Percentiles rank a stretch among this genome's conserved stretches.
These are phyloP conservation scores for Syzygium syzygioides DNA, from an alignment of 441 rosid genomes.

Conservation along the genomic window DNA sequence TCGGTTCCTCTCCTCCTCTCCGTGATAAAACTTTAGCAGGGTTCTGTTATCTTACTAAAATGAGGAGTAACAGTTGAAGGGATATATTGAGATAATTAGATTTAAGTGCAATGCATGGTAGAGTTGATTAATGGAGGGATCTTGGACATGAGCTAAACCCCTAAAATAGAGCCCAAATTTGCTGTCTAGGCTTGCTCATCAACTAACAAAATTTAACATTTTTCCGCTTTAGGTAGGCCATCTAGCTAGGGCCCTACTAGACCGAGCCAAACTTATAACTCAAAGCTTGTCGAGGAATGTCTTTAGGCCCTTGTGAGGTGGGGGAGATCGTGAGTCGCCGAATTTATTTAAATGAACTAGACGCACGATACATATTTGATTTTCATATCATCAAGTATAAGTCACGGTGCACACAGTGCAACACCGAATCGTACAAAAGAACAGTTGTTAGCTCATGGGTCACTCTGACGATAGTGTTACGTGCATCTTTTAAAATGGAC, in stretches of 20 bases:
- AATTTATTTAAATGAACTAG: neutral
- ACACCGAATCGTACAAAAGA: too few species aligned
- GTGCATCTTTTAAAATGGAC: too few species aligned
- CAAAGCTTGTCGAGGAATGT: neutral
- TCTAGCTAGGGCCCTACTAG: neutral
- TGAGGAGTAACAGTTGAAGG: neutral
- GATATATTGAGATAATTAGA: neutral
- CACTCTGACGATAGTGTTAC: too few species aligned
- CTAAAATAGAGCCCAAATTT: neutral
- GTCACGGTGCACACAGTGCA: too few species aligned
- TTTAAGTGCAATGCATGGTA: neutral
- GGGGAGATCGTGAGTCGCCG: neutral
- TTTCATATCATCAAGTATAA: neutral
- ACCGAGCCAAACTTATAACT: neutral
- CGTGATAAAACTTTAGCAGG: neutral
- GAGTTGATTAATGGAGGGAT: neutral
- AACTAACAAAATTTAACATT: neutral
- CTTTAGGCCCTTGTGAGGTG: neutral
- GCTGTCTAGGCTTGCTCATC: neutral
- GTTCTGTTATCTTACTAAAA: neutral
- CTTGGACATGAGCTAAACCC: neutral
- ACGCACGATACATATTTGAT: rapidly evolving
- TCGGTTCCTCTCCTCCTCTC: neutral
- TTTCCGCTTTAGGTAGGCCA: neutral
- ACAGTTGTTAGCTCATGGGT: too few species aligned